These are phyloP conservation scores for Microdochium trichocladiopsis DNA, from an alignment of 2,329 filamentous ascomycete genomes.

Conservation along the genomic window DNA sequence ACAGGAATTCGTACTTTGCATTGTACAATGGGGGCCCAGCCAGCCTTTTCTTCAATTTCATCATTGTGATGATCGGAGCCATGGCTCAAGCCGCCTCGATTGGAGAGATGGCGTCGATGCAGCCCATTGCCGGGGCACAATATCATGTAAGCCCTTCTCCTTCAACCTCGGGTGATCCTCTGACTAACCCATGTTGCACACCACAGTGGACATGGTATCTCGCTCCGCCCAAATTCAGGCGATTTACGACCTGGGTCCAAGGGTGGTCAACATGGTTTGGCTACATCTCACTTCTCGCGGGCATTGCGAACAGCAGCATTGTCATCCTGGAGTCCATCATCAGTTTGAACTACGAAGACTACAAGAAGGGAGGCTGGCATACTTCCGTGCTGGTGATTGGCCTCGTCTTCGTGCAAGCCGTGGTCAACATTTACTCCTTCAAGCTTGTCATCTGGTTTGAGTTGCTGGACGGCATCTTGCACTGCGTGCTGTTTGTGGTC, in stretches of 20 bases:
- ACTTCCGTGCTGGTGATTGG: background rate
- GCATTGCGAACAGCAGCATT: background rate
- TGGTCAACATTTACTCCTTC: conserved; percentile 1
- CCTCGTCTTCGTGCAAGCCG: background rate
- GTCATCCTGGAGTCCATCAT: conserved; percentile 6
- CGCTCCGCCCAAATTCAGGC: background rate
- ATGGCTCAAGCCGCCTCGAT: background rate
- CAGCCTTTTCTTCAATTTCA: background rate
- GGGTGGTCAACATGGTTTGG: conserved; percentile 1
- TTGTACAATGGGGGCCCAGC: background rate
- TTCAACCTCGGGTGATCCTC: too few relatives aligned
- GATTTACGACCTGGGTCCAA: background rate
- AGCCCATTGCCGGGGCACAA: background rate
- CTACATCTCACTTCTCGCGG: conserved; percentile 2
- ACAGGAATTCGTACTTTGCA: background rate
- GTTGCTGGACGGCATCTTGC: conserved; percentile 1
- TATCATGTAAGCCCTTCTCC: too few relatives aligned
- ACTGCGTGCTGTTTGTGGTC: conserved; percentile 3
- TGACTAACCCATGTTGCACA: too few relatives aligned
- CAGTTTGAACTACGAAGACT: conserved; percentile 1
- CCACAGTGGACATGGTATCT: background rate
- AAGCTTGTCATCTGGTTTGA: conserved; percentile 2
- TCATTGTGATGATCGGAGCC: background rate
- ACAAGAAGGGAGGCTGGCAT: conserved; percentile 1
- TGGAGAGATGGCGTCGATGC: background rate